Evolutionary conservation across 495 filamentous ascomycete species (phyloP).

Genomic region (Coniosporium apollinis): DNA sequence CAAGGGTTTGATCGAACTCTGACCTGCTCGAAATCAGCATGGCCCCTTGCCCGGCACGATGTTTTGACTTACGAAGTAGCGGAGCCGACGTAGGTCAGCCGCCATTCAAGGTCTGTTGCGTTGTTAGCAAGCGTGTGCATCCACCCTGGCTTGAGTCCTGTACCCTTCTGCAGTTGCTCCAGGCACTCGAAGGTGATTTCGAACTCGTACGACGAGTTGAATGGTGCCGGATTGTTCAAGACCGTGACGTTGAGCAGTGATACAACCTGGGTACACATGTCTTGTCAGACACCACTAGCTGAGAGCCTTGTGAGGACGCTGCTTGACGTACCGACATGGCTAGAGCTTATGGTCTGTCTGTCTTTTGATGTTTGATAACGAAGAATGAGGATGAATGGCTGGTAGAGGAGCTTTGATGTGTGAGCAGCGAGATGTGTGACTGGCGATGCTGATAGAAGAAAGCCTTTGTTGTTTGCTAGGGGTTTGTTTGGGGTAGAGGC

Average conservation of each 20-base stretch:
- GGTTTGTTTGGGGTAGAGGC: too few species aligned
- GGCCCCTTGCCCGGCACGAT: not conserved
- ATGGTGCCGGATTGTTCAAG: conserved; percentile 87
- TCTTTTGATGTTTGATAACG: too few species aligned
- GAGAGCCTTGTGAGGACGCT: too few species aligned
- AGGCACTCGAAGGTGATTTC: conserved; percentile 98
- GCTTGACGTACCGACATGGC: too few species aligned
- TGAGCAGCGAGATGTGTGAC: too few species aligned
- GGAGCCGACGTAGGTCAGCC: conserved; percentile 95
- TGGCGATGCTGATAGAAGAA: too few species aligned
- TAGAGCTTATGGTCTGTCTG: too few species aligned
- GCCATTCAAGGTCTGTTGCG: conserved; percentile 88
- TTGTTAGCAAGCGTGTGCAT: conserved; percentile 9
- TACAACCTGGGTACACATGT: too few species aligned
- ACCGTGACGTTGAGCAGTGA: conserved; percentile 89
- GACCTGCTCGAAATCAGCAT: conserved; percentile 37
- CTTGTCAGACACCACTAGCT: too few species aligned
- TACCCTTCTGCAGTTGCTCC: conserved; percentile 82
- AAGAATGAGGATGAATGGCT: too few species aligned
- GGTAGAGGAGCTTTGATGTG: too few species aligned
- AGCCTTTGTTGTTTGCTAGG: too few species aligned
- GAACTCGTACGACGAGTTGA: conserved; percentile 78
- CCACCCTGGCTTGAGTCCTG: conserved; percentile 1
- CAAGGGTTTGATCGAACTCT: conserved; percentile 95
- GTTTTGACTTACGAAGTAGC: conserved; percentile 63